Base-by-base conservation (phyloP, 73 alveolate genomes). In the Paramecium sonneborni region DNA sequence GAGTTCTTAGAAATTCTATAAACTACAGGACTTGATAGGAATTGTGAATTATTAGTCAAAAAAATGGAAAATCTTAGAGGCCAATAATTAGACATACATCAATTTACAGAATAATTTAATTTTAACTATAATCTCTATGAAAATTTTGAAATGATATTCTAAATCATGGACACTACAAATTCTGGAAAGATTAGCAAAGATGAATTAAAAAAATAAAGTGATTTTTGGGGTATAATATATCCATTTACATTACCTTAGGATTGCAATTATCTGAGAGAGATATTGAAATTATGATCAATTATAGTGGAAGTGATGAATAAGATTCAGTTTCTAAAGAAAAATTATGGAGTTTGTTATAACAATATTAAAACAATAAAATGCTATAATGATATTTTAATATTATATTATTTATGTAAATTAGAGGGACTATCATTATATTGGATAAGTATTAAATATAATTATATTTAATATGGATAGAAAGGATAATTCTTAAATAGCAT, bases 251-350 rank as follows among this genome's bases (percentile, higher is more conserved):
- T 6, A 62, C 24, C 5, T 62, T 26, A 62, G 84, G 84, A 32
- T 44, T 79, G 18, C 15, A 79, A 44, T 79, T 79, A 79, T 30
- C 69, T 5, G 90, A 79, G 20, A 79, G 90, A 79, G 90, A 79
- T 79, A 43, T 79, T n/a, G 90, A 79, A 21, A 79, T 79, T 2
- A 79, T 79, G 90, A 79, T 79, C 28, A 79, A 43, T 43, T 79
- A 46, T 39, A 30, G 76, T 23, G 90, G 90, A 14, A 35, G 58
- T 35, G 57, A 32, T 34, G 86, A 72, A 72, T 72, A 32, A 72
- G 86, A 72, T 7, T 30, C 32, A 12, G 86, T 72, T 14, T 35
- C 58, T 35, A 72, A 72, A 15, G 55, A 72, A 14, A 72, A 32
- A 35, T 38, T 72, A 35, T 72, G 86, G 86, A 72, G 57, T 21